A percentile compares a stretch with the other conserved stretches of the same genome.
Conservation (phyloP, 1,139 yeast genomes). For the Pichia sp. region DNA sequence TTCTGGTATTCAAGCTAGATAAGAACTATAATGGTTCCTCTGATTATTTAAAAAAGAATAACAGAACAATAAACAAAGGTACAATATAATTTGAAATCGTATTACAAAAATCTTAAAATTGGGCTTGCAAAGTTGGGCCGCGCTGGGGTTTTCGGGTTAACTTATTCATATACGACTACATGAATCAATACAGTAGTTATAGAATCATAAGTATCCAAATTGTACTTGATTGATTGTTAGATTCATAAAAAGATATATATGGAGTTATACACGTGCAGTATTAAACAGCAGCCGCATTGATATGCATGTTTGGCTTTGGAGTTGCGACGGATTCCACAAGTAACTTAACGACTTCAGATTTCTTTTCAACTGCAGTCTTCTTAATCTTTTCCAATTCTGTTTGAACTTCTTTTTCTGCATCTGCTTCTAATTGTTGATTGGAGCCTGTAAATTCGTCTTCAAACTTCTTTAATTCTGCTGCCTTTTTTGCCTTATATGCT, state of each 20-base stretch:
- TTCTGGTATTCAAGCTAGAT: neutral
- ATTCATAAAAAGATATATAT: neutral
- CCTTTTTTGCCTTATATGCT: conserved; percentile 79
- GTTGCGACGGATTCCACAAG: conserved; percentile 73
- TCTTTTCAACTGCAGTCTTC: conserved; percentile 56
- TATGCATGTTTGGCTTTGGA: conserved; percentile 77
- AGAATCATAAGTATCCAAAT: neutral
- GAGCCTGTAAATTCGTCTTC: conserved; percentile 58
- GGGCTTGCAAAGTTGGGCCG: neutral
- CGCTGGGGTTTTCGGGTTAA: neutral
- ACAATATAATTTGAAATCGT: neutral
- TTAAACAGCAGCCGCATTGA: conserved; percentile 46
- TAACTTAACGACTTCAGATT: conserved; percentile 61
- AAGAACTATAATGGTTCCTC: neutral
- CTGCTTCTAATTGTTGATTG: conserved; percentile 46
- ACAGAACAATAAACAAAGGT: neutral
- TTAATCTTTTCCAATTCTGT: conserved; percentile 41
- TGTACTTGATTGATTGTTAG: neutral
- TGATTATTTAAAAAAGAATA: neutral
- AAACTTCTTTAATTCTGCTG: conserved; percentile 65
- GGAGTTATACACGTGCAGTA: neutral
- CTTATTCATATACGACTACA: neutral
- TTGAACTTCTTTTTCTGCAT: conserved; percentile 40
- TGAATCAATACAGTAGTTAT: neutral
- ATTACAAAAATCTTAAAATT: neutral